phyloP scores from a whole-genome alignment of 257 asterid genomes.

The Solanum lycopersicoides region DNA sequence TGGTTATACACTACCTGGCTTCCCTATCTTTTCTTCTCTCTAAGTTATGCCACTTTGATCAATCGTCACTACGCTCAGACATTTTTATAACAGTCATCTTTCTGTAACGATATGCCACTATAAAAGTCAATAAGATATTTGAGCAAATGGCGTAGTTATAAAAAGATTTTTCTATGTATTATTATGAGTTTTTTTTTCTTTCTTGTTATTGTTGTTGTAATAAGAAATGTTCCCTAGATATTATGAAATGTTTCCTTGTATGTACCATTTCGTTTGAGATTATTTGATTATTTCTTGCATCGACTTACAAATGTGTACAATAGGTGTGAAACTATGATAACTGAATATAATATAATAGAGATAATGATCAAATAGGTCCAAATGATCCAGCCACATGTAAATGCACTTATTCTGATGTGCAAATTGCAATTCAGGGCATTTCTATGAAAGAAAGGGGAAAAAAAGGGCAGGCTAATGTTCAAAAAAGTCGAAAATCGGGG shows the following conservation, averaged over 20 bases:
- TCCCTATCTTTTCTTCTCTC: conserved; percentile 61
- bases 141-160: not conserved
- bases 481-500: not conserved
- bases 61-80: not conserved
- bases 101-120: not conserved
- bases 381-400: not conserved
- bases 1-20: conserved; percentile 46
- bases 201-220: not conserved
- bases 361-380: not conserved
- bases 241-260: not conserved
- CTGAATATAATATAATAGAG: too few relatives aligned
- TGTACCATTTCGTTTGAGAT: not conserved
- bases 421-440: not conserved
- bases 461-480: not conserved
- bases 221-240: not conserved
- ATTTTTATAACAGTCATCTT: too few relatives aligned
- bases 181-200: not conserved
- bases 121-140: not conserved
- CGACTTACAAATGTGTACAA: not conserved
- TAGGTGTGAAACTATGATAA: not conserved
- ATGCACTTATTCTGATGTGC: not conserved
- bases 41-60: too few relatives aligned
- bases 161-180: not conserved
- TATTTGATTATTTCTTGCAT: not conserved
- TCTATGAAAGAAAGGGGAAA: not conserved